phyloP scores from a whole-genome alignment of 805 yeast genomes.

The Barnettozyma pratensis region DNA sequence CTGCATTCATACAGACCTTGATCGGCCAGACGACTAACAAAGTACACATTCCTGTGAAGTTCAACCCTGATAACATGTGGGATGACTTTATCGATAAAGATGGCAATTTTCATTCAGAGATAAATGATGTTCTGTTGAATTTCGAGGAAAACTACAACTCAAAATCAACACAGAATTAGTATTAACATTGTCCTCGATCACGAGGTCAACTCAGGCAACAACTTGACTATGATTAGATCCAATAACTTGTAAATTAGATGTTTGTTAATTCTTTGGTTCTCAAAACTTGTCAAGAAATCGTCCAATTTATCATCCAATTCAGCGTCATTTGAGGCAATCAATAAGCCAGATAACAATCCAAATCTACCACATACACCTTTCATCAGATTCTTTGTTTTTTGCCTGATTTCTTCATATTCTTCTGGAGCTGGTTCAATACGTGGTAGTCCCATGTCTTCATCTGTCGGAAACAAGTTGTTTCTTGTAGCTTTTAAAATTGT shows the following conservation, averaged over 20 bases:
- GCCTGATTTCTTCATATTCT: slow-evolving; percentile 31
- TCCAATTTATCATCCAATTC: slow-evolving; percentile 24
- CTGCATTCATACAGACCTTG: slow-evolving; percentile 28
- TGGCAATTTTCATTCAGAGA: slow-evolving; percentile 23
- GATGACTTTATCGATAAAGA: slow-evolving; percentile 18
- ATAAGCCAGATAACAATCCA: slow-evolving; percentile 13
- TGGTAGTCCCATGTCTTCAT: slow-evolving; percentile 46
- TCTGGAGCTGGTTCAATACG: slow-evolving; percentile 35
- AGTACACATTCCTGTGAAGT: slow-evolving; percentile 13
- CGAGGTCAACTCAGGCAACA: slow-evolving; percentile 33
- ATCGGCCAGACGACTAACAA: slow-evolving; percentile 24
- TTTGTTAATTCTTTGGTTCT: slow-evolving; percentile 37
- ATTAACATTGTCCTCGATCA: not conserved
- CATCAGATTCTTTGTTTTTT: slow-evolving; percentile 24
- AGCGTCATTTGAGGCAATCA: slow-evolving; percentile 19
- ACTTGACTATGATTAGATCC: slow-evolving; percentile 35
- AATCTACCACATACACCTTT: slow-evolving; percentile 18
- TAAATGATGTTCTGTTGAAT: slow-evolving; percentile 18
- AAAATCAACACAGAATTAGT: not conserved
- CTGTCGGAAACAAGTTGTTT: slow-evolving; percentile 40
- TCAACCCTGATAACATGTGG: slow-evolving; percentile 23
- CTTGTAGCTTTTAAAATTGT: slow-evolving; percentile 28
- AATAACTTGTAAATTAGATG: slow-evolving; percentile 36
- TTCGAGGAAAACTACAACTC: slow-evolving; percentile 14
- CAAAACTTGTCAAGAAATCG: slow-evolving; percentile 30